Conservation (phyloP, 179 eudicot genomes). For the Drosera spatulata region DNA sequence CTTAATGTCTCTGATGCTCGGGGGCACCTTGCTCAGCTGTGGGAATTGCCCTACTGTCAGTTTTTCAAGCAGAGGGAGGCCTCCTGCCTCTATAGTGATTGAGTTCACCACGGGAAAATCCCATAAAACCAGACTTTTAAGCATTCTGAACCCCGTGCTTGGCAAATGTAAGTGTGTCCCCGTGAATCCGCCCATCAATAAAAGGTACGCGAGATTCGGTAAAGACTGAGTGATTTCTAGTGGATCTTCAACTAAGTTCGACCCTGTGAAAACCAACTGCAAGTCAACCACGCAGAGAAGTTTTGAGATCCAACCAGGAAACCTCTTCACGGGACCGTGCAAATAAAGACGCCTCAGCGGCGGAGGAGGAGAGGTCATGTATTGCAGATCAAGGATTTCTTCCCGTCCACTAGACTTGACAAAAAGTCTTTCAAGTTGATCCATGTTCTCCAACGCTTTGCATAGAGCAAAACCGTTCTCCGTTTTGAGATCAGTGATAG, state of each 20-base stretch:
- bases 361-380: background rate
- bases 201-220: background rate
- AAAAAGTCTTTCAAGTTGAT: background rate
- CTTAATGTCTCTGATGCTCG: background rate
- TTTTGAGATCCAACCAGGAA: background rate
- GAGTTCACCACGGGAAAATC: background rate
- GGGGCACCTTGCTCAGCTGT: conserved; percentile 4
- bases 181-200: background rate
- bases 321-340: background rate
- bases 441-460: background rate
- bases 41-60: too few relatives aligned
- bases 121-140: background rate
- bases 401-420: background rate
- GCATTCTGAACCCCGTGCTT: background rate
- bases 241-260: background rate
- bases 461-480: background rate
- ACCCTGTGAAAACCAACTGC: background rate
- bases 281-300: background rate
- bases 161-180: background rate
- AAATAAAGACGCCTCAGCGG: background rate
- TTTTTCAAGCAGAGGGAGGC: conserved; percentile 2
- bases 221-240: background rate
- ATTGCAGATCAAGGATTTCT: background rate
- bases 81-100: conserved; percentile 6
- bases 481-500: background rate